These are phyloP conservation scores for Penicillium paxilli DNA, from an alignment of 495 filamentous ascomycete genomes.

Conservation along the genomic window DNA sequence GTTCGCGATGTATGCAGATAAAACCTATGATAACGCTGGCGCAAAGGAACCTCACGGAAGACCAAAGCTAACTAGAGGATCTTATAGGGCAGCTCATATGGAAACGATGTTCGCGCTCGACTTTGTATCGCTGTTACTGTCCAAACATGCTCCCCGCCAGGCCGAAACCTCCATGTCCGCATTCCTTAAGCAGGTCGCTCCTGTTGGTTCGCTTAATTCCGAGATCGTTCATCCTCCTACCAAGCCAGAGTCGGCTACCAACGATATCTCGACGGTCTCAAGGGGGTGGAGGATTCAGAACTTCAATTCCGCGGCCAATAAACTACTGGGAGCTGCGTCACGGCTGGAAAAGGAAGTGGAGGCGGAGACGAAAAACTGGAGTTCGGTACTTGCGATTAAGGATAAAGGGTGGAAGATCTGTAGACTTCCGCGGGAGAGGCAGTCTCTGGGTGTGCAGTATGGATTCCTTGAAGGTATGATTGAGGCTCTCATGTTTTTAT, in stretches of 20 bases:
- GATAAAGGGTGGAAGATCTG: conserved; percentile 83
- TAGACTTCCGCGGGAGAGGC: conserved; percentile 67
- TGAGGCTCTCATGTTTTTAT: background rate
- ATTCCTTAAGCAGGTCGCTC: conserved; percentile 64
- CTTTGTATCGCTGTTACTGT: conserved; percentile 80
- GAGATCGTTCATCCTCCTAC: conserved; percentile 64
- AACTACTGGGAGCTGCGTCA: conserved; percentile 68
- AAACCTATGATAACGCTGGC: background rate
- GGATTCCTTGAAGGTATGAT: conserved; percentile 75
- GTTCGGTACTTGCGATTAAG: conserved; percentile 75
- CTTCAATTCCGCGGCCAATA: conserved; percentile 71
- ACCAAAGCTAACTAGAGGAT: conserved; percentile 45
- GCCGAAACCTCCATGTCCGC: conserved; percentile 69
- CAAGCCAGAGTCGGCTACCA: conserved; percentile 47
- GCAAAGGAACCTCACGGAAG: conserved; percentile 7
- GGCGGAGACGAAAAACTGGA: conserved; percentile 85
- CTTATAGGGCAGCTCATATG: conserved; percentile 44
- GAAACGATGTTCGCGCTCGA: conserved; percentile 71
- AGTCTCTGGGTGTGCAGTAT: conserved; percentile 80
- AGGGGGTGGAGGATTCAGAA: conserved; percentile 81
- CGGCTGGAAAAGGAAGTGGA: conserved; percentile 73
- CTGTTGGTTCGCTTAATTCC: conserved; percentile 73
- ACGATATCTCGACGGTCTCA: conserved; percentile 57
- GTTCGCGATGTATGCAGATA: conserved; percentile 39
- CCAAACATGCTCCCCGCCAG: conserved; percentile 68